A percentile compares a stretch with the other conserved stretches of the same genome.
Conservation (phyloP, 2,329 filamentous ascomycete species). For the Fusarium sp. region DNA sequence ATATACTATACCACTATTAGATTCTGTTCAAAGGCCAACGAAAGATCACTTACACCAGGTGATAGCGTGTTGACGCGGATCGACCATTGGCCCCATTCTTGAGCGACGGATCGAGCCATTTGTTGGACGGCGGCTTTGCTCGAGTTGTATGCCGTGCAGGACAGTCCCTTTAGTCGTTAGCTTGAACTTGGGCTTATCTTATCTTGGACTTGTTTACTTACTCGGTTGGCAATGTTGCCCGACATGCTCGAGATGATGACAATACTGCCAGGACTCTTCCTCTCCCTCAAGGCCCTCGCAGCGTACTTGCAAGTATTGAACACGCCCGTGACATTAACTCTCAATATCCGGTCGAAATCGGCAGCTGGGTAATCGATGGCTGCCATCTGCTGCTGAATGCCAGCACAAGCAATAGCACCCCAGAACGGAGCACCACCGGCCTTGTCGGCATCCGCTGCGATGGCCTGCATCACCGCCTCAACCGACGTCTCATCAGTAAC, state of each 20-base stretch:
- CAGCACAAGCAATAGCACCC: conserved; percentile 58
- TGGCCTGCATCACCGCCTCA: conserved; percentile 47
- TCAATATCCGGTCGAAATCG: conserved; percentile 75
- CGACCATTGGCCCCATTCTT: conserved; percentile 70
- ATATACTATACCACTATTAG: conserved; percentile 48
- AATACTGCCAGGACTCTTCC: conserved; percentile 56
- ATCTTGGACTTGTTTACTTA: conserved; percentile 42
- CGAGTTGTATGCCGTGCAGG: conserved; percentile 71
- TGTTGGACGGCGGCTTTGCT: conserved; percentile 71
- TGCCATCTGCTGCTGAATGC: conserved; percentile 59
- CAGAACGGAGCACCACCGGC: conserved; percentile 48
- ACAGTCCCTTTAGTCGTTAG: conserved; percentile 60
- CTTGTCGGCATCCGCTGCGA: conserved; percentile 48
- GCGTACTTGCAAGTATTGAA: conserved; percentile 77
- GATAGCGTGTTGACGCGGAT: conserved; percentile 75
- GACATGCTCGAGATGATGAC: conserved; percentile 63
- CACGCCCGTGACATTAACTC: conserved; percentile 76
- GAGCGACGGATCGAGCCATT: conserved; percentile 67
- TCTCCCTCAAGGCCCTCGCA: conserved; percentile 65
- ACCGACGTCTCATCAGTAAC: conserved; percentile 57
- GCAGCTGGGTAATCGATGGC: conserved; percentile 60
- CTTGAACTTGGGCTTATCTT: neutral
- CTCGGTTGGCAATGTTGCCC: conserved; percentile 61
- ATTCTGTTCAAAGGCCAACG: neutral
- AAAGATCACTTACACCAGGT: conserved; percentile 55